phyloP scores from a whole-genome alignment of 1,284 basidiomycete genomes.

The Cryptococcus wingfieldii region DNA sequence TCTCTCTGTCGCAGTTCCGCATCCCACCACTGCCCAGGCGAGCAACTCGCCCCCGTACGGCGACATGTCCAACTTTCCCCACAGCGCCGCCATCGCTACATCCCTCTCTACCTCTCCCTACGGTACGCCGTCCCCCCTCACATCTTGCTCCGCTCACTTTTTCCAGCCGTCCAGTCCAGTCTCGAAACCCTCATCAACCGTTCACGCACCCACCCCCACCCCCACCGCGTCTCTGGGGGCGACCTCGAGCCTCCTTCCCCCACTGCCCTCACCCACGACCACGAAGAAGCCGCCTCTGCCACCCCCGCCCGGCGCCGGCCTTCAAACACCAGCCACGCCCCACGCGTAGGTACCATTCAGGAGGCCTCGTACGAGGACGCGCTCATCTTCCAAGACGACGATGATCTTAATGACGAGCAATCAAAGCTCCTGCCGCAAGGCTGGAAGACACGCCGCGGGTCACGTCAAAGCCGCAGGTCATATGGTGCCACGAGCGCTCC shows the following conservation, averaged over 20 bases:
- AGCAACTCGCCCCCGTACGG: too few relatives aligned
- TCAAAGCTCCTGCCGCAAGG: constrained; percentile 9
- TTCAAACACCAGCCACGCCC: background rate
- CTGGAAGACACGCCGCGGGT: constrained; percentile 7
- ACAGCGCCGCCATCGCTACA: constrained; percentile 32
- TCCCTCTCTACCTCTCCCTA: constrained; percentile 44
- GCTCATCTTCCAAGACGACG: constrained; percentile 28
- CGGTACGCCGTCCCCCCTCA: constrained; percentile 23
- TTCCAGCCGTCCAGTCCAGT: constrained; percentile 43
- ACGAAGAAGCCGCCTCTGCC: background rate
- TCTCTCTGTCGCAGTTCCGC: background rate
- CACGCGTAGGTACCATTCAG: constrained; percentile 26
- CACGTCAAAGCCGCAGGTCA: constrained; percentile 8
- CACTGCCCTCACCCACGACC: constrained; percentile 1
- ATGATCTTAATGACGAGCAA: constrained; percentile 13
- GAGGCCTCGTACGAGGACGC: constrained; percentile 32
- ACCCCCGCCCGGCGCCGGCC: background rate
- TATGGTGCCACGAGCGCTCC: constrained; percentile 27
- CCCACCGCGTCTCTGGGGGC: constrained; percentile 18
- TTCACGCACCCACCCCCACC: constrained; percentile 30
- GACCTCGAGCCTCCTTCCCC: background rate
- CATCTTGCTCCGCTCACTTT: background rate
- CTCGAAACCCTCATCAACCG: constrained; percentile 45
- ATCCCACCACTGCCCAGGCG: too few relatives aligned
- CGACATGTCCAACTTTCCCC: constrained; percentile 33